These are phyloP conservation scores for Solanum sparsipilum DNA, from an alignment of 257 asterid genomes.

Conservation along the genomic window DNA sequence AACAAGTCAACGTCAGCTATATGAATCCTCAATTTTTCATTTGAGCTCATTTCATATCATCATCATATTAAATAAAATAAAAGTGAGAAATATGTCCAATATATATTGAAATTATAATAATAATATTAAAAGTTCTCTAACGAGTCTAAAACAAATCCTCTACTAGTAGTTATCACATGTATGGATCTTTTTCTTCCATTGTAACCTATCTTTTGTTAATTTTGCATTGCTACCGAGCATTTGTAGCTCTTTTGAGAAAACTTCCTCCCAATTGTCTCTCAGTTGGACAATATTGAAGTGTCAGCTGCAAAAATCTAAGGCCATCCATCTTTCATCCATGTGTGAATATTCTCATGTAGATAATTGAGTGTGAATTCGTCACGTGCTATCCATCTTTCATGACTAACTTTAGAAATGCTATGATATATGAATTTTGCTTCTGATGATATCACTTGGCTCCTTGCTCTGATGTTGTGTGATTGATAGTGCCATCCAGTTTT, in stretches of 20 bases:
- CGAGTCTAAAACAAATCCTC: background rate
- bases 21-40: background rate
- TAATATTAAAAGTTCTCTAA: background rate
- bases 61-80: background rate
- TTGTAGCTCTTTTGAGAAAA: background rate
- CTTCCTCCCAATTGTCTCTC: background rate
- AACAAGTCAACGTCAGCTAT: background rate
- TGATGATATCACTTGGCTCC: background rate
- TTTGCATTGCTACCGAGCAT: background rate
- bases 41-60: background rate
- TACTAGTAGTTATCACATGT: background rate
- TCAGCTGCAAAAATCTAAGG: background rate
- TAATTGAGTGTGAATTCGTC: background rate
- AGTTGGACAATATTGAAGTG: background rate
- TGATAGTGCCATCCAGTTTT: background rate
- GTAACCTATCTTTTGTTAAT: background rate
- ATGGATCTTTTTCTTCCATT: background rate
- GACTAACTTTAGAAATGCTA: background rate
- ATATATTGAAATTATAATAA: background rate
- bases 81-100: background rate
- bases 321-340: background rate
- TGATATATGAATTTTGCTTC: background rate
- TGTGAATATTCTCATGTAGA: background rate
- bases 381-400: background rate
- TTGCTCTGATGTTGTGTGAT: background rate